Conservation (phyloP, 768 basidiomycete species). For the Rhizopogon rudus region DNA sequence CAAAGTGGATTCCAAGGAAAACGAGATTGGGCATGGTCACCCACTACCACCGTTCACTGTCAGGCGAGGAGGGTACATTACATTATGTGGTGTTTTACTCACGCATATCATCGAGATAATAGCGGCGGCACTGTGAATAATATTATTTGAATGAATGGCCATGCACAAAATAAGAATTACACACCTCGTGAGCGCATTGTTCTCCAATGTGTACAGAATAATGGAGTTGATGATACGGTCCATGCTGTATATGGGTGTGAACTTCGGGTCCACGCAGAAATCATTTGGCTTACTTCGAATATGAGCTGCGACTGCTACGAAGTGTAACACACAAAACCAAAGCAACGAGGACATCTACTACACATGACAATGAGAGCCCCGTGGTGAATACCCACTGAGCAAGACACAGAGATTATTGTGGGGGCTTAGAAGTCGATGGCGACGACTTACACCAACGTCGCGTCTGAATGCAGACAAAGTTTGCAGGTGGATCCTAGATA, state of each 20-base stretch:
- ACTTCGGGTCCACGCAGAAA: neutral
- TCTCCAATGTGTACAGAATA: slow-evolving; percentile 50
- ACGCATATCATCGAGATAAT: slow-evolving; percentile 40
- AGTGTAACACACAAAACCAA: slow-evolving; percentile 39
- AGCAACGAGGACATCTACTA: slow-evolving; percentile 48
- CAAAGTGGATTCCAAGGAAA: slow-evolving; percentile 49
- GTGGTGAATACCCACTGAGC: slow-evolving; percentile 46
- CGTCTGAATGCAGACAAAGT: slow-evolving; percentile 20
- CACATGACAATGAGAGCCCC: slow-evolving; percentile 44
- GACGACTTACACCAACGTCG: slow-evolving; percentile 11
- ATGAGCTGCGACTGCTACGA: slow-evolving; percentile 32
- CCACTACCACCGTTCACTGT: slow-evolving; percentile 29
- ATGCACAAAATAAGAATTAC: neutral
- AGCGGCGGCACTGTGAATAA: slow-evolving; percentile 27
- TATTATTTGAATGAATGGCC: slow-evolving; percentile 8
- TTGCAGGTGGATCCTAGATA: slow-evolving; percentile 19
- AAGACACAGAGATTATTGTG: slow-evolving; percentile 2
- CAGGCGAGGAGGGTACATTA: neutral
- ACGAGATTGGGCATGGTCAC: slow-evolving; percentile 43
- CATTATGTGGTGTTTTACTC: slow-evolving; percentile 7
- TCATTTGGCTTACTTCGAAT: slow-evolving; percentile 27
- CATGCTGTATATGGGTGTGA: slow-evolving; percentile 25
- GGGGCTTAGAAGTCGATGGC: slow-evolving; percentile 2
- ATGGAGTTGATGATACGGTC: slow-evolving; percentile 42
- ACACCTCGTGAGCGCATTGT: slow-evolving; percentile 44